Conservation (phyloP, 2,329 filamentous ascomycete genomes). For the Colletotrichum graminicola region DNA sequence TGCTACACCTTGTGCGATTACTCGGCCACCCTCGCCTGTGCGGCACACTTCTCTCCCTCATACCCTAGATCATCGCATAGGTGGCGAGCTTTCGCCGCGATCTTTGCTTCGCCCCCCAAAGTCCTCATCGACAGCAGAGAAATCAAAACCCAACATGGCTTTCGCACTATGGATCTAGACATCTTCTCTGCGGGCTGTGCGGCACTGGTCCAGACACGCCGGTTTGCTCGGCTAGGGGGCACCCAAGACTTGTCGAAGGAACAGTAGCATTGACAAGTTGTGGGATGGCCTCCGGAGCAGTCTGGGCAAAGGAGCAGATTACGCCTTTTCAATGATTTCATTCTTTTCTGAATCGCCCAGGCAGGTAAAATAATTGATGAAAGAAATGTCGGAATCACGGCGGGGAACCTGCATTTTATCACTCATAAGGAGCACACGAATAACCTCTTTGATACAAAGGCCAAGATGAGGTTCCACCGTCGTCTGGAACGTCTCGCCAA, state of each 20-base stretch:
- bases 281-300: not conserved
- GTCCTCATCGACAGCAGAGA: no score
- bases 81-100: no score
- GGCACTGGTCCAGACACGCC: not conserved
- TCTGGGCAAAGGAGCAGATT: not conserved
- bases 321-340: not conserved
- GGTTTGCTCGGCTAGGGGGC: not conserved
- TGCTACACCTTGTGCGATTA: no score
- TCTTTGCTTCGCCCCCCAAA: no score
- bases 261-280: not conserved
- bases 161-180: no score
- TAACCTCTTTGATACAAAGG: not conserved
- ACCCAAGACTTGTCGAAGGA: not conserved
- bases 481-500: not conserved
- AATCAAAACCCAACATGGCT: no score
- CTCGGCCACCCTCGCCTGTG: no score
- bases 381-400: not conserved
- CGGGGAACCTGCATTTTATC: not conserved
- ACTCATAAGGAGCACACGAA: not conserved
- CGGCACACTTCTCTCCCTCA: no score
- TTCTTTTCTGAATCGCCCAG: not conserved
- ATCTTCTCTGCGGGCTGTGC: no score
- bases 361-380: no score
- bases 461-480: no score
- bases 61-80: no score